phyloP scores from a whole-genome alignment of 208 protist species.

The Herpetomonas tarakana region DNA sequence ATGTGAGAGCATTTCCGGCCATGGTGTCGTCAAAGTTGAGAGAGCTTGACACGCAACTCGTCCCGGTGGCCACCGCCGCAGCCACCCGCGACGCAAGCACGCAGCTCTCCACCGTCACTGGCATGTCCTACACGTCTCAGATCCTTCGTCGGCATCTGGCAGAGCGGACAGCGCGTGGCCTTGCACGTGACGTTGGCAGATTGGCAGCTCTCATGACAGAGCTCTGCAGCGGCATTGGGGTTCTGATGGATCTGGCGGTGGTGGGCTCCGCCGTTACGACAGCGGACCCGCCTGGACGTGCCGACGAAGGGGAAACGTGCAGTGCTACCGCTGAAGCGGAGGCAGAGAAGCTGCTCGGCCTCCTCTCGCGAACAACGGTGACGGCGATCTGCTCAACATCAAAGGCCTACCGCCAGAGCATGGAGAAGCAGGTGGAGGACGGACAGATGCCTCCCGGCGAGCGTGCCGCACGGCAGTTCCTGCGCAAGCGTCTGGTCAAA shows the following conservation, averaged over 20 bases:
- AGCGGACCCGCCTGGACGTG: too few species aligned
- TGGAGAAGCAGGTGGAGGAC: neutral
- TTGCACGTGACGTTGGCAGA: neutral
- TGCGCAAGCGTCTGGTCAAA: neutral
- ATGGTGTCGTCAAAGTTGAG: too few species aligned
- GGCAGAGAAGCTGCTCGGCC: neutral
- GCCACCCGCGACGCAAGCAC: neutral
- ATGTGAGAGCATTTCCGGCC: too few species aligned
- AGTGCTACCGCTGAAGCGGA: neutral
- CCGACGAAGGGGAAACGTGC: too few species aligned
- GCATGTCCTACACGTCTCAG: neutral
- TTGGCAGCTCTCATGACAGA: neutral
- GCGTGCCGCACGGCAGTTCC: too few species aligned
- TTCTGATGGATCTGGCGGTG: neutral
- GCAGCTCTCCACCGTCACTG: neutral
- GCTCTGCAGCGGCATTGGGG: neutral
- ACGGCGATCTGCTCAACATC: neutral
- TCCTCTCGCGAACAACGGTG: neutral
- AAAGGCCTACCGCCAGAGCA: neutral
- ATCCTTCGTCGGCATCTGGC: neutral
- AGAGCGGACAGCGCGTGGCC: neutral
- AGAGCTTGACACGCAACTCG: too few species aligned
- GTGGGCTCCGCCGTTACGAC: neutral
- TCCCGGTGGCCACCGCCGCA: too few species aligned
- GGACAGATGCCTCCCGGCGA: too few species aligned